Percentiles rank a stretch among this genome's conserved stretches.
These are phyloP conservation scores for Cicer bijugum DNA, from an alignment of 306 rosid species.

Conservation along the genomic window DNA sequence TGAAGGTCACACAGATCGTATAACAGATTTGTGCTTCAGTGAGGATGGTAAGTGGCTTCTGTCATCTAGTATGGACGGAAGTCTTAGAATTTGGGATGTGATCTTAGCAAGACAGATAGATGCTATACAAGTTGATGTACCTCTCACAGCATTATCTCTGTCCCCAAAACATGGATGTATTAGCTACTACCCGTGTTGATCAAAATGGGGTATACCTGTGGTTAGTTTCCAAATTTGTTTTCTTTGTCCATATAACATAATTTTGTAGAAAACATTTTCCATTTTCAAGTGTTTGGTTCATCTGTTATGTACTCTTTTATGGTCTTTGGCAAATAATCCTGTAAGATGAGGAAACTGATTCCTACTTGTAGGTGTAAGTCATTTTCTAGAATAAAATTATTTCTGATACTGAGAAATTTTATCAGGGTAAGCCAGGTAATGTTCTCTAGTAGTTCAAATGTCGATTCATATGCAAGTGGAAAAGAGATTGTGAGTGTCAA, in stretches of 20 bases:
- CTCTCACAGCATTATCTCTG: conserved; percentile 81
- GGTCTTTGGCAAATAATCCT: conserved; percentile 12
- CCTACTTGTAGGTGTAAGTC: conserved; percentile 33
- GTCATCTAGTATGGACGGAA: conserved; percentile 98
- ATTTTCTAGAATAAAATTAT: conserved; percentile 36
- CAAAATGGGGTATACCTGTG: conserved; percentile 89
- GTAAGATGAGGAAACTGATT: conserved; percentile 28
- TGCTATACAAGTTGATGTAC: conserved; percentile 74
- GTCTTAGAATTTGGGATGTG: conserved; percentile 93
- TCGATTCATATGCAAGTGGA: conserved; percentile 84
- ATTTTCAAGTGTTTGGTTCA: conserved; percentile 19
- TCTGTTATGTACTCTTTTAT: conserved; percentile 15
- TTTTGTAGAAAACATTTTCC: not conserved
- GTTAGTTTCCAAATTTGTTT: conserved; percentile 56
- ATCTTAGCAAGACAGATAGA: conserved; percentile 87
- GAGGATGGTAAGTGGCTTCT: conserved; percentile 98
- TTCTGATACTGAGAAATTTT: conserved; percentile 42
- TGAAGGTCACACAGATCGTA: conserved; percentile 91
- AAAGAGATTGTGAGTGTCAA: conserved; percentile 72
- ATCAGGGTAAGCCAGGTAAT: conserved; percentile 73
- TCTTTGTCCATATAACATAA: conserved; percentile 8
- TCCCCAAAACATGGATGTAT: conserved; percentile 94
- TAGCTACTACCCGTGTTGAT: conserved; percentile 91
- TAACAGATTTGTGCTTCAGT: conserved; percentile 93
- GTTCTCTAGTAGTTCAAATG: conserved; percentile 69